Base-by-base conservation (phyloP, 352 stramenopile genomes). In the Phytophthora ohioensis region DNA sequence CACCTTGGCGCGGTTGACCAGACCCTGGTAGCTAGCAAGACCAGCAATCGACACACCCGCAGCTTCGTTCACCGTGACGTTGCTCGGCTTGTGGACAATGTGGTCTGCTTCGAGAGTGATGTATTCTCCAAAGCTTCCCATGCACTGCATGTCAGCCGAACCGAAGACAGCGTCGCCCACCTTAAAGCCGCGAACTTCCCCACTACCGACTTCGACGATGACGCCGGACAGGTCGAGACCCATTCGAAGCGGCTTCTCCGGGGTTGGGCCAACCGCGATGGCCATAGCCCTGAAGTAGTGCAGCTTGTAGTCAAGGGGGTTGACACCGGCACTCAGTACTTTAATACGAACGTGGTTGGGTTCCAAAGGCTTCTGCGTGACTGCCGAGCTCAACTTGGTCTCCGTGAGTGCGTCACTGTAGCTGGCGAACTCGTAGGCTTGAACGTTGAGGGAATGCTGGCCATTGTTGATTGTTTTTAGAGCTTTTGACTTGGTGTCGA, bases 161-260 rank as follows among this genome's bases (percentile, higher is more conserved):
- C 38, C 65, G 38, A 67, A 81, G 41, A 81, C 74, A 13, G 58
- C 45, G 27, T 81, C 74, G 30, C 74, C 74, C 11, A 71, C 51
- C n/a, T 67, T 57, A 45, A 79, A 74, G 15, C 41, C 43, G 2
- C 51, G 64, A n/a, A 78, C 70, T 45, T 75, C 54, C 4, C 53
- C 58, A 9, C 34, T 67, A 10, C 69, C 51, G 17, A 72, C 43
- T 38, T 56, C 63, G 12, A 71, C 46, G 41, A 69, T 46, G 11
- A 59, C 57, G 4, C 76, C 81, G 0, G 78, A 72, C 21, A 82
- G 34, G 55, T 89, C 81, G 11, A 75, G 74, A 52, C 82, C 82
- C 36, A 78, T 55, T n/a, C 64, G 46, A 55, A 79, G 71, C 15
- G 76, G 80, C 5, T 71, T 63, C 36, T 84, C 71, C 5, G 35